Evolutionary conservation across 768 basidiomycete genomes (phyloP), one percentile per base, ranked within the genome.

Genomic region (Russula dissimulans): DNA sequence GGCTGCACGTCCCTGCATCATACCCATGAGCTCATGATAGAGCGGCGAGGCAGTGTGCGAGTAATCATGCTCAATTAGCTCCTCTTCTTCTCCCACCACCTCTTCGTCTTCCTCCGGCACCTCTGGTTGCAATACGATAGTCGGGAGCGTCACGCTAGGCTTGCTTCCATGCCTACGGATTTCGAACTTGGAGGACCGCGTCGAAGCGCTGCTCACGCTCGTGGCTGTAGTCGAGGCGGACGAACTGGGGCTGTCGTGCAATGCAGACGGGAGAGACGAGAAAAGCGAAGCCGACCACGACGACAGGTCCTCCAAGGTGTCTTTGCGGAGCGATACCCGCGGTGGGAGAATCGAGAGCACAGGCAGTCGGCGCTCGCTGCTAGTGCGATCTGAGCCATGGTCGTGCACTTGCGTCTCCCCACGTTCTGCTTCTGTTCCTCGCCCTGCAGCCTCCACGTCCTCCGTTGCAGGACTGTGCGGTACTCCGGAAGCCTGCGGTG

Each of bases 1-100:
- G 4, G 26, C 26, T n/a, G 55, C 50, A 14, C 48, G 57, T 11
- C 57, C 65, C 14, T 66, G 65, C 63, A 66, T 64, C 65, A 66
- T 66, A 22, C 63, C 65, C 65, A 66, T 66, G 12, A 66, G 59
- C 54, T 66, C 65, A 4, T 57, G 60, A 56, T 66, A 66, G 15
- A 66, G 49, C 5, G 65, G 65, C 6, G 65, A 64, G 29, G 62
- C 50, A 36, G 22, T 55, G 26, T 61, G 41, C 31, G 63, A 31
- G 46, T 39, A 53, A 12, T 64, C 61, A 10, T 42, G 26, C 12
- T 41, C 50, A 47, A 48, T 31, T 7, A 36, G 15, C 1, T 14
- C 56, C 7, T 12, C 48, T 4, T 50, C 39, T 7, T 49, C 59
- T 17, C 22, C 50, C 29, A 32, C 62, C 5, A 56, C 60, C 14